These are phyloP conservation scores for Cladosporium sp. DNA, from an alignment of 2,329 filamentous ascomycete species.

Conservation along the genomic window DNA sequence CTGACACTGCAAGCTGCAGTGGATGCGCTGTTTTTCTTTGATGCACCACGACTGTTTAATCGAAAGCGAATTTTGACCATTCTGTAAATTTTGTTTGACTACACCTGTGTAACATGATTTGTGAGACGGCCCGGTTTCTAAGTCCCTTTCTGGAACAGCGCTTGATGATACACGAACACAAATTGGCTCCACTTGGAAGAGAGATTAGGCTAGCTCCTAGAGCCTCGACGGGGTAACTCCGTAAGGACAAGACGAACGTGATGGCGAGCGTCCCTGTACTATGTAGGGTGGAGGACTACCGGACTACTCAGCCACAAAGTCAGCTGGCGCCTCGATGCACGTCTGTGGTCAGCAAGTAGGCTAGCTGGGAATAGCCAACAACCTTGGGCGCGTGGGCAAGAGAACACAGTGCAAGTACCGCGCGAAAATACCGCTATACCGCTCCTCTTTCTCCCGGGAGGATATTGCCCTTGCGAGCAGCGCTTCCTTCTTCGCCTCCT, in stretches of 20 bases:
- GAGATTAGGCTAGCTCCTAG: not conserved
- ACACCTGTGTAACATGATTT: not conserved
- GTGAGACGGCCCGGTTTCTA: not conserved
- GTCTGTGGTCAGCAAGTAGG: constrained; percentile 6
- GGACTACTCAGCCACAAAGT: constrained; percentile 4
- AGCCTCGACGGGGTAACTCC: not conserved
- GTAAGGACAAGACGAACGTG: not conserved
- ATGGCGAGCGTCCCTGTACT: too few relatives aligned
- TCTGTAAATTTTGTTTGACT: not conserved
- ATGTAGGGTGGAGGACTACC: not conserved
- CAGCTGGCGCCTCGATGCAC: constrained; percentile 7
- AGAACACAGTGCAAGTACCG: not conserved
- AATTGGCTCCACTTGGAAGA: not conserved
- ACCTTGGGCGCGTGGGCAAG: not conserved
- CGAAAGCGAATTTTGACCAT: constrained; percentile 9
- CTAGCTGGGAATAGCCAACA: not conserved
- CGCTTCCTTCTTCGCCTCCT: not conserved
- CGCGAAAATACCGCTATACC: constrained; percentile 1
- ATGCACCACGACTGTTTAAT: constrained; percentile 13
- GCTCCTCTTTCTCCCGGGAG: not conserved
- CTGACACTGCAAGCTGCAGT: constrained; percentile 12
- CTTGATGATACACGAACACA: not conserved
- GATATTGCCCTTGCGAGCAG: not conserved
- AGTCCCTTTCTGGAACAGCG: not conserved
- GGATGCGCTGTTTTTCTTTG: constrained; percentile 10